Base-by-base conservation (phyloP, 768 basidiomycete species). In the Chalciporus sphaerocephalus region DNA sequence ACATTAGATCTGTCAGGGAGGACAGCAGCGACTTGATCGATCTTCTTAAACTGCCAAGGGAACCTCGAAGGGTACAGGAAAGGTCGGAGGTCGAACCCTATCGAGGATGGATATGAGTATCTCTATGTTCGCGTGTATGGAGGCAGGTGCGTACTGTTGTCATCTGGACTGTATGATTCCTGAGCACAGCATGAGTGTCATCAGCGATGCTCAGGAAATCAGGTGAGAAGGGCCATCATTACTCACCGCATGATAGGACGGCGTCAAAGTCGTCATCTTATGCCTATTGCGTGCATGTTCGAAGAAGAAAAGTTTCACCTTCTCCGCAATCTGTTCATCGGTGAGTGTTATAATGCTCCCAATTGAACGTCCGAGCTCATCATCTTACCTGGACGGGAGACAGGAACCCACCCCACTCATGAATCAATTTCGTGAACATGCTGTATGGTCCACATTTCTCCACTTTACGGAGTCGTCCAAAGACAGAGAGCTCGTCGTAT, bases 391-490 rank as follows among this genome's bases (percentile, higher is more conserved):
- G 84, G 5, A 69, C 50, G 5, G 95, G 96, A 12, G 91, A 92
- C 48, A 97, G 66, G 56, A 79, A 74, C 5, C 78, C 75, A 0
- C 93, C 92, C 96, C 96, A 98, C 64, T 96, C 89, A 54, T 92
- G 87, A 1, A 92, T 75, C 33, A 99, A 74, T 69, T 97, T 97
- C 25, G 91, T 94, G 62, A 95, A 99, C 73, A 87, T 97, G 73
- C 90, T 90, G 68, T 94, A 98, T 2, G 96, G 95, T 3, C 96
- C 96, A 62, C 92, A 93, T 70, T 98, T 98, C 58, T 96, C 93
- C 32, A 95, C 80, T 68, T 99, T 98, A 42, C 96, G 81, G 20
- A 99, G 75, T 22, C 94, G 76, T 20, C 95, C 96, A 55, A 93
- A 95, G 16, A 92, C 80, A 10, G 92, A 94, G 16, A 99, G 74